These are phyloP conservation scores for Pythium phragmitis DNA, from an alignment of 352 stramenopile genomes.

Conservation along the genomic window DNA sequence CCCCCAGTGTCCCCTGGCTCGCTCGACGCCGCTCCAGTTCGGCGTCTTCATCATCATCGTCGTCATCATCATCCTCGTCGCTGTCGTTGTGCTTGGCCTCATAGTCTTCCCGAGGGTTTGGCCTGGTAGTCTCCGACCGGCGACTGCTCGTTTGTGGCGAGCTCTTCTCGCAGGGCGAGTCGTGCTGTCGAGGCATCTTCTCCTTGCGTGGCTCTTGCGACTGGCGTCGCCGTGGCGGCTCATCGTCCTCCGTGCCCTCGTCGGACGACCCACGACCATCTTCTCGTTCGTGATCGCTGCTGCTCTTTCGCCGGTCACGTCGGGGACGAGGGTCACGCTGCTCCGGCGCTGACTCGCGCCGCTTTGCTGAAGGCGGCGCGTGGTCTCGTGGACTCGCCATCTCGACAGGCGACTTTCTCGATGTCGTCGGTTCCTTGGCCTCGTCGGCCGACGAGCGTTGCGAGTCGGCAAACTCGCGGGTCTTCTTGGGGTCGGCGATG, in stretches of 20 bases:
- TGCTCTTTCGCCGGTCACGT: slow-evolving; percentile 6
- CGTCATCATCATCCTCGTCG: slow-evolving; percentile 19
- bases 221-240: slow-evolving; percentile 12
- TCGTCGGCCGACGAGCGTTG: slow-evolving; percentile 1
- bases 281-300: slow-evolving; percentile 10
- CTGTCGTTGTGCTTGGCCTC: slow-evolving; percentile 11
- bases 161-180: not conserved
- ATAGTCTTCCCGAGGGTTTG: slow-evolving; percentile 10
- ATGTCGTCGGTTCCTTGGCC: not conserved
- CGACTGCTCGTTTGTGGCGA: not conserved
- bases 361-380: not conserved
- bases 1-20: slow-evolving; percentile 6
- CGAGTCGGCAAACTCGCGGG: slow-evolving; percentile 1
- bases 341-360: slow-evolving; percentile 17
- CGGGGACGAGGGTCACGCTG: slow-evolving; percentile 3
- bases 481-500: slow-evolving; percentile 32
- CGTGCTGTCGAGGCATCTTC: slow-evolving; percentile 1
- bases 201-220: slow-evolving; percentile 1
- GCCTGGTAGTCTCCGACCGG: not conserved
- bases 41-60: slow-evolving; percentile 13
- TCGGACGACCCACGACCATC: slow-evolving; percentile 4
- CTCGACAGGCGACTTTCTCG: not conserved
- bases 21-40: slow-evolving; percentile 18
- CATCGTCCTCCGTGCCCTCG: not conserved
- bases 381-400: not conserved